phyloP scores from a whole-genome alignment of 306 rosid species.

The Quercus gilva region DNA sequence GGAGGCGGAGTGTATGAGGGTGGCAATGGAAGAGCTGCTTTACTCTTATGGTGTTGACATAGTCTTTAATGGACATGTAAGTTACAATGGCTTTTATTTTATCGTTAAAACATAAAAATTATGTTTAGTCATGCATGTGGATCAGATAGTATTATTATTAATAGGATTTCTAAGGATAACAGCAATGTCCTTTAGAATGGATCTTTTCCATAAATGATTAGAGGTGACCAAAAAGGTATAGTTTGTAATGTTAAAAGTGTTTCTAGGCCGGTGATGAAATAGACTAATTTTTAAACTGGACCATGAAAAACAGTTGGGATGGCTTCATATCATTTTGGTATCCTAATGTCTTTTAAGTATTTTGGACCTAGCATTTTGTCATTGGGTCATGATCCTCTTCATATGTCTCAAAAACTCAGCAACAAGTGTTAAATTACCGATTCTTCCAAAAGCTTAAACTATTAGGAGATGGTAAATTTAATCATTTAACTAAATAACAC shows the following conservation, averaged over 20 bases:
- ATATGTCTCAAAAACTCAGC: no score
- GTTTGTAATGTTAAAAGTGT: background rate
- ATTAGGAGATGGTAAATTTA: no score
- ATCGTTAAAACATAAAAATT: background rate
- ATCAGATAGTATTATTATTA: background rate
- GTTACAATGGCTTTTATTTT: constrained; percentile 24
- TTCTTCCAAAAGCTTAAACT: no score
- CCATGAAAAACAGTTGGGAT: background rate
- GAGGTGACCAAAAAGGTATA: background rate
- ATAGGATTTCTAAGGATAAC: background rate
- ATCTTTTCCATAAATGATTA: background rate
- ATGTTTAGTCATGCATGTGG: background rate
- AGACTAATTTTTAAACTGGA: background rate
- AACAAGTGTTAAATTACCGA: no score
- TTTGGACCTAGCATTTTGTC: no score
- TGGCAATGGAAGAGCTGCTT: constrained; percentile 66
- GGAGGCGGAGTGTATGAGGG: constrained; percentile 87
- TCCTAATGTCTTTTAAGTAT: background rate
- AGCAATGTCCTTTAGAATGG: background rate
- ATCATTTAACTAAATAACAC: no score
- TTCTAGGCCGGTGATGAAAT: background rate
- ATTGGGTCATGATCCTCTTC: no score
- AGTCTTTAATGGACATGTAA: constrained; percentile 83
- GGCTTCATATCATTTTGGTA: background rate
- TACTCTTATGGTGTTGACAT: constrained; percentile 72